Conservation (phyloP, 148 eudicot species). For the Tetragonia tetragonoides region DNA sequence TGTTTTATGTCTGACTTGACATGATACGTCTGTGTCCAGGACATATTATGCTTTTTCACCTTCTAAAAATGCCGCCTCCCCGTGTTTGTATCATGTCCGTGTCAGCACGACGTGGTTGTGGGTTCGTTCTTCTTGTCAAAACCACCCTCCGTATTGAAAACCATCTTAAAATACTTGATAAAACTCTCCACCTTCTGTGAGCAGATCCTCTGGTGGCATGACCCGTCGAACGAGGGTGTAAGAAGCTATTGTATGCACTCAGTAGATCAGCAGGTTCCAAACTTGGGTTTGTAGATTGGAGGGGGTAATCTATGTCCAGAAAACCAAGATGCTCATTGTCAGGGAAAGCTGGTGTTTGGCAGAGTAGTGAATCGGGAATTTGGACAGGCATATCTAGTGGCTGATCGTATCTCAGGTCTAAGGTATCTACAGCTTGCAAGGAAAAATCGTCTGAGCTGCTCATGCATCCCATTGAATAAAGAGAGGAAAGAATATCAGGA, state of each 20-base stretch:
- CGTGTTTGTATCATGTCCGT: not conserved
- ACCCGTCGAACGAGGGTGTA: slow-evolving; percentile 29
- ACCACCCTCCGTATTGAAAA: slow-evolving; percentile 47
- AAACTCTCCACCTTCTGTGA: slow-evolving; percentile 56
- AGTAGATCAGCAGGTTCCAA: slow-evolving; percentile 39
- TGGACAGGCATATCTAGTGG: slow-evolving; percentile 25
- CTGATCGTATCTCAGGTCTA: slow-evolving; percentile 11
- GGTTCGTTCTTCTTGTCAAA: slow-evolving; percentile 33
- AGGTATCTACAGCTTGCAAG: slow-evolving; percentile 38
- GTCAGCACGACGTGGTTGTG: not conserved
- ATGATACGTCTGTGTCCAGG: no score
- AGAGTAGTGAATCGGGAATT: slow-evolving; percentile 38
- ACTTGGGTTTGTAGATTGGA: slow-evolving; percentile 34
- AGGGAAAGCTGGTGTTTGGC: slow-evolving; percentile 41
- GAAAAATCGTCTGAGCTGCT: slow-evolving; percentile 54
- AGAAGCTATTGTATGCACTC: slow-evolving; percentile 31
- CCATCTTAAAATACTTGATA: slow-evolving; percentile 35
- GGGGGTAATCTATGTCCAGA: slow-evolving; percentile 46
- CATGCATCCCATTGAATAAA: slow-evolving; percentile 57
- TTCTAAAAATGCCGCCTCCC: no score
- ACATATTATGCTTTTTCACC: no score
- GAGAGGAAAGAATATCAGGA: slow-evolving; percentile 49
- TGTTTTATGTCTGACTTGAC: no score
- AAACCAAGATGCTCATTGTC: slow-evolving; percentile 46
- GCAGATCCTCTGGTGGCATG: slow-evolving; percentile 33